Conservation (phyloP, 345 rosid genomes). For the Nasturtium officinale region DNA sequence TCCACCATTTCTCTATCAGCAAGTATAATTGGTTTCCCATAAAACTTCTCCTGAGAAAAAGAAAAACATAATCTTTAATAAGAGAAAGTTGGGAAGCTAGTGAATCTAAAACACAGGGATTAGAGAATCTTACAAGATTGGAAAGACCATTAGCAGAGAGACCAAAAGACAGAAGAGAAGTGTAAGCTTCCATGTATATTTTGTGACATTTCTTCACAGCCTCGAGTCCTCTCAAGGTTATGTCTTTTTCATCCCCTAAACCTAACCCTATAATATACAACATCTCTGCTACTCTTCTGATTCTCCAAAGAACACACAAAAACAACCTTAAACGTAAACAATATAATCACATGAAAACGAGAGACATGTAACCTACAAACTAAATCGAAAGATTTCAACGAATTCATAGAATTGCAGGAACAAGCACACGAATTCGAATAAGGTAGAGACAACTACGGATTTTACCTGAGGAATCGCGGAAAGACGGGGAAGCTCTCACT, state of each 20-base stretch:
- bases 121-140: slow-evolving; percentile 52
- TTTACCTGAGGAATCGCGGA: background rate
- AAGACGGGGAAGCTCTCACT: background rate
- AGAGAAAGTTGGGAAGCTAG: background rate
- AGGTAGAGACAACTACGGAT: background rate
- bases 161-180: slow-evolving; percentile 91
- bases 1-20: slow-evolving; percentile 96
- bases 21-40: slow-evolving; percentile 62
- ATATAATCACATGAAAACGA: slow-evolving; percentile 4
- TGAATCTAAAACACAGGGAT: background rate
- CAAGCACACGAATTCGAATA: background rate
- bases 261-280: slow-evolving; percentile 82
- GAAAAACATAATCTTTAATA: background rate
- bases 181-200: slow-evolving; percentile 89
- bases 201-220: slow-evolving; percentile 76
- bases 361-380: background rate
- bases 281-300: slow-evolving; percentile 50
- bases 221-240: slow-evolving; percentile 79
- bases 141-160: slow-evolving; percentile 74
- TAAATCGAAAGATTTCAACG: background rate
- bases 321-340: slow-evolving; percentile 2
- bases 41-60: slow-evolving; percentile 61
- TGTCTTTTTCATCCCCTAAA: slow-evolving; percentile 81
- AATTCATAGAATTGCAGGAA: background rate
- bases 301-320: background rate